Conservation (phyloP, 371 early-diverging fungal genomes). For the Apophysomyces ossiformis region DNA sequence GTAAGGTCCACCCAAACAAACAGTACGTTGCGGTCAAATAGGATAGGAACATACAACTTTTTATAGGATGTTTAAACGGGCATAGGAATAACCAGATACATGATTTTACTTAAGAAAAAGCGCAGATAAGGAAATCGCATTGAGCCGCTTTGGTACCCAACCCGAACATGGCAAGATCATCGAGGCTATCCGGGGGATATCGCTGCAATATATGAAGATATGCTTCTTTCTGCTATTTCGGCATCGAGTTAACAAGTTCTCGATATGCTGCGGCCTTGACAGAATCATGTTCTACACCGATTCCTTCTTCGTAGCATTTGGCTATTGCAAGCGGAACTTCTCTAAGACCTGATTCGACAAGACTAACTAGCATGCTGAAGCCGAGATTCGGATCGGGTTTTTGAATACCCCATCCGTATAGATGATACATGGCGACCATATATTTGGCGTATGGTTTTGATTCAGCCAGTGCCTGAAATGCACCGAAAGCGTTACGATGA, state of each 20-base stretch:
- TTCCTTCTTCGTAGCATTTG: constrained; percentile 29
- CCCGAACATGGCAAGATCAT: too few relatives aligned
- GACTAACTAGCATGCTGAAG: constrained; percentile 16
- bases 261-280: constrained; percentile 14
- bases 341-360: constrained; percentile 19
- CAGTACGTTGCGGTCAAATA: too few relatives aligned
- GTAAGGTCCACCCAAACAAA: too few relatives aligned
- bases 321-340: constrained; percentile 25
- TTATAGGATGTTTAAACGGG: too few relatives aligned
- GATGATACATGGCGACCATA: constrained; percentile 32
- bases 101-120: too few relatives aligned
- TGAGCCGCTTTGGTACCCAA: too few relatives aligned
- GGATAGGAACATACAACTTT: too few relatives aligned
- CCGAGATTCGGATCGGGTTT: constrained; percentile 16
- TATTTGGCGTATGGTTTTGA: constrained; percentile 17
- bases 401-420: constrained; percentile 26
- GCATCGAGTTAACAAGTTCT: constrained; percentile 13
- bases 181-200: too few relatives aligned
- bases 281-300: constrained; percentile 21
- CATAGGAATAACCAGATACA: too few relatives aligned
- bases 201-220: too few relatives aligned
- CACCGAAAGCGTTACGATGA: constrained; percentile 18
- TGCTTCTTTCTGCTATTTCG: not conserved
- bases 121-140: too few relatives aligned
- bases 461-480: constrained; percentile 15